These are phyloP conservation scores for Immersiella caudata DNA, from an alignment of 495 filamentous ascomycete species.

Conservation along the genomic window DNA sequence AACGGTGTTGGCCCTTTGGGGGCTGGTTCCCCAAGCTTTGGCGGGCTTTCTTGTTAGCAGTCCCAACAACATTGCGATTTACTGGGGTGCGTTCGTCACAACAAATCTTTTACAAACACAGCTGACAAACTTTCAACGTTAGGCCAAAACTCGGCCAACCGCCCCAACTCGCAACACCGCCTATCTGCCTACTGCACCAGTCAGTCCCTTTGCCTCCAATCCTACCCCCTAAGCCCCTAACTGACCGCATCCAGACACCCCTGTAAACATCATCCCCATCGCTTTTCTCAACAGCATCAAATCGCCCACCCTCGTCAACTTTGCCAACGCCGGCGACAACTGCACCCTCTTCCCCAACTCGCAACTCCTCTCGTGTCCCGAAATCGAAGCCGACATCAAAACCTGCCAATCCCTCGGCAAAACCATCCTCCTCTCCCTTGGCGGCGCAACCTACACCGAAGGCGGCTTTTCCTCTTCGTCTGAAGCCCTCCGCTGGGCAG, in stretches of 20 bases:
- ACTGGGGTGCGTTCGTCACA: neutral
- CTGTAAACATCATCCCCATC: constrained; percentile 18
- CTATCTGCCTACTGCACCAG: constrained; percentile 3
- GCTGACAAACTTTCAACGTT: neutral
- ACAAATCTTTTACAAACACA: neutral
- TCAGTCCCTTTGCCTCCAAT: neutral
- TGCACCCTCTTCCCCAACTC: constrained; percentile 62
- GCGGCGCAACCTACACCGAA: constrained; percentile 64
- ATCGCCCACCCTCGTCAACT: constrained; percentile 8
- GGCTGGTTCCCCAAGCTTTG: neutral
- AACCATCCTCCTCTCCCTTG: constrained; percentile 68
- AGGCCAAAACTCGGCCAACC: constrained; percentile 16
- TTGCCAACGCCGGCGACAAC: constrained; percentile 45
- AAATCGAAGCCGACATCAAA: constrained; percentile 65
- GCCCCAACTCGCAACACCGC: constrained; percentile 1
- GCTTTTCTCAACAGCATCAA: constrained; percentile 14
- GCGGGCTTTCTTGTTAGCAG: neutral
- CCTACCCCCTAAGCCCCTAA: neutral
- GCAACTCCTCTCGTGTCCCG: constrained; percentile 60
- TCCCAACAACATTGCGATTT: neutral
- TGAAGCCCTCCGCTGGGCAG: constrained; percentile 59
- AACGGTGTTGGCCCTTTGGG: neutral
- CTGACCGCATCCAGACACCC: neutral
- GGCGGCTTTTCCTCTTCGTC: constrained; percentile 59
- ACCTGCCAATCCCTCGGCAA: constrained; percentile 66